Evolutionary conservation across 2,329 filamentous ascomycete genomes (phyloP), one percentile per base, ranked within the genome.

Genomic region (Acrocalymma vagum): DNA sequence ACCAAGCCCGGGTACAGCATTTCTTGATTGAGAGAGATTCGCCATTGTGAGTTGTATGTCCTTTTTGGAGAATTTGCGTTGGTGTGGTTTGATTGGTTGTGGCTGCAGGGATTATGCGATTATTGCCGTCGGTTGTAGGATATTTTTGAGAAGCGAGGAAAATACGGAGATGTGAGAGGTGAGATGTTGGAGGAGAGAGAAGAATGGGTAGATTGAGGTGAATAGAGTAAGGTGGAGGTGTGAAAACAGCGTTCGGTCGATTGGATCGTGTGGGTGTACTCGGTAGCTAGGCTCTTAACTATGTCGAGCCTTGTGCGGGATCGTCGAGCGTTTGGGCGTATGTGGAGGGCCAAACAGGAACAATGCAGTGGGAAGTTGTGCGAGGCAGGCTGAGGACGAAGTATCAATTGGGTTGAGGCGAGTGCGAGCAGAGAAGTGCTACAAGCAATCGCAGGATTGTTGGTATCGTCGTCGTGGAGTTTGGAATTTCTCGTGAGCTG

Each of bases 401-500:
- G 38, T 44, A 36, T 57, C 56, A 62, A 60, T 65, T 58, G 58
- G 22, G 39, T 58, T 55, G 47, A 52, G 50, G 57, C 54, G 55
- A 58, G 34, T 56, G 62, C 54, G 55, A 52, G 63, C 63, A 65
- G 51, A 40, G 34, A n/a, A 33, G 41, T 60, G 62, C 67, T 65
- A 55, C 52, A 55, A 54, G 58, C 62, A 65, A 58, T 68, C 60
- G 62, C 57, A 53, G 42, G 45, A 53, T 61, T 66, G 59, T 63
- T n/a, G n/a, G n/a, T n/a, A n/a, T n/a, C n/a, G 69, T 71, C 67
- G 65, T 72, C 69, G 68, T 66, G 55, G 64, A 70, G 67, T 79
- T 83, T 81, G 78, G 79, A 79, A 77, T 77, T 55, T 80, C 80
- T 90, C 86, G 78, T 85, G 86, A 87, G 86, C 88, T 90, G 87